These are phyloP conservation scores for Leptosphaerulina australis DNA, from an alignment of 2,329 filamentous ascomycete species.

Conservation along the genomic window DNA sequence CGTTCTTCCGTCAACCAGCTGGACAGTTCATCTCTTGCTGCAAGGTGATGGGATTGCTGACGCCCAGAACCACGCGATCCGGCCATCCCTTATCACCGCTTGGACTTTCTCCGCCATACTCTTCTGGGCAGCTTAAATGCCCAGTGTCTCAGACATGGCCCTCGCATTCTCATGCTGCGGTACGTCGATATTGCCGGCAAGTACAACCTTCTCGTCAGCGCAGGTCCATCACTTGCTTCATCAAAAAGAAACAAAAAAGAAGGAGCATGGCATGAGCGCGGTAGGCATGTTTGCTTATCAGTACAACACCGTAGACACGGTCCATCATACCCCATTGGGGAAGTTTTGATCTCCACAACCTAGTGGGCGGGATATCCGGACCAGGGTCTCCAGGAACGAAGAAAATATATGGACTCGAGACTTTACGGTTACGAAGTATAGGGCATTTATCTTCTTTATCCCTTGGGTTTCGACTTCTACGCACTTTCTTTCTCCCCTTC, in stretches of 20 bases:
- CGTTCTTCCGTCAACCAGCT: conserved; percentile 8
- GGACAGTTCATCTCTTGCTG: conserved; percentile 23
- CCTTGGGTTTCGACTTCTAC: conserved; percentile 16
- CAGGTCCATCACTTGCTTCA: conserved; percentile 30
- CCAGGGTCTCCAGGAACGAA: conserved; percentile 35
- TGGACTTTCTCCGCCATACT: conserved; percentile 18
- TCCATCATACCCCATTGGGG: conserved; percentile 29
- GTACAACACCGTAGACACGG: conserved; percentile 31
- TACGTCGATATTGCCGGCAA: conserved; percentile 12
- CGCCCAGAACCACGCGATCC: conserved; percentile 28
- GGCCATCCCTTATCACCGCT: conserved; percentile 35
- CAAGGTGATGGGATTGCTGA: conserved; percentile 31
- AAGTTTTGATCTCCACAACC: conserved; percentile 30
- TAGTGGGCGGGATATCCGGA: conserved; percentile 33
- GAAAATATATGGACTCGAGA: conserved; percentile 30
- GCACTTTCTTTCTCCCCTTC: background rate
- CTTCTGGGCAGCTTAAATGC: conserved; percentile 17
- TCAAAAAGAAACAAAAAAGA: conserved; percentile 18
- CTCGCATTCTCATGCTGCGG: conserved; percentile 1
- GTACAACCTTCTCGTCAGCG: conserved; percentile 31
- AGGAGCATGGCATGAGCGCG: conserved; percentile 11
- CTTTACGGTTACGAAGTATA: conserved; percentile 3
- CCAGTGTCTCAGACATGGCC: background rate
- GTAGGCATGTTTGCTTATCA: conserved; percentile 44
- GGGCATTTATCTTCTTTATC: conserved; percentile 16